phyloP scores from a whole-genome alignment of 495 filamentous ascomycete genomes.

The Bacidia gigantensis region DNA sequence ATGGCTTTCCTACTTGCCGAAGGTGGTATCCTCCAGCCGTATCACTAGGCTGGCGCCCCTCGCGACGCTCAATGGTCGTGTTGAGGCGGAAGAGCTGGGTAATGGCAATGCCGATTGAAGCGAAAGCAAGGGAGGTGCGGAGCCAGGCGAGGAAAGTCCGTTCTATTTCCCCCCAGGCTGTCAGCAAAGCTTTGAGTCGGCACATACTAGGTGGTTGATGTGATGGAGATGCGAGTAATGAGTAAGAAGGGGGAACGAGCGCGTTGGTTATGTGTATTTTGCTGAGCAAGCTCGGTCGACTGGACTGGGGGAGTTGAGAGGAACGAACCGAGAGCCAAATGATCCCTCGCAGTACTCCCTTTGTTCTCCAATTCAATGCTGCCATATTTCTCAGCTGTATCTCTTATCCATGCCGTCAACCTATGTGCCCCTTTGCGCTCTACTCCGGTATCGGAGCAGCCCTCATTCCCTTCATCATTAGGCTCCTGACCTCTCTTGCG shows the following conservation, averaged over 20 bases:
- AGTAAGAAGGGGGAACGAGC: slow-evolving; percentile 1
- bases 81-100: slow-evolving; percentile 95
- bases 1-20: slow-evolving; percentile 73
- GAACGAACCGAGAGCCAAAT: slow-evolving; percentile 73
- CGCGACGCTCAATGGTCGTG: slow-evolving; percentile 38
- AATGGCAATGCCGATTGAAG: slow-evolving; percentile 88
- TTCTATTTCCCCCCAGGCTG: slow-evolving; percentile 39
- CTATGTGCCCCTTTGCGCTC: slow-evolving; percentile 18
- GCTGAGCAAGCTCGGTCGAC: neutral
- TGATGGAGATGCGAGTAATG: slow-evolving; percentile 10
- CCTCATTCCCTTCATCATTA: neutral
- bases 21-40: slow-evolving; percentile 30
- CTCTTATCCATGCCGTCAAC: slow-evolving; percentile 30
- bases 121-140: slow-evolving; percentile 87
- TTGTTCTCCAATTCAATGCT: slow-evolving; percentile 91
- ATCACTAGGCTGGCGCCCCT: slow-evolving; percentile 18
- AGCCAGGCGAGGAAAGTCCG: slow-evolving; percentile 96
- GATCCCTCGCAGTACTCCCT: slow-evolving; percentile 86
- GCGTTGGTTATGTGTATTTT: neutral
- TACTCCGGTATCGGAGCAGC: slow-evolving; percentile 9
- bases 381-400: slow-evolving; percentile 53
- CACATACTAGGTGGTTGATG: neutral
- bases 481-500: neutral
- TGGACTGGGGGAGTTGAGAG: neutral
- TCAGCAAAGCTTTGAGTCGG: neutral